phyloP scores from a whole-genome alignment of 352 stramenopile species.

The Pythium angustatum region DNA sequence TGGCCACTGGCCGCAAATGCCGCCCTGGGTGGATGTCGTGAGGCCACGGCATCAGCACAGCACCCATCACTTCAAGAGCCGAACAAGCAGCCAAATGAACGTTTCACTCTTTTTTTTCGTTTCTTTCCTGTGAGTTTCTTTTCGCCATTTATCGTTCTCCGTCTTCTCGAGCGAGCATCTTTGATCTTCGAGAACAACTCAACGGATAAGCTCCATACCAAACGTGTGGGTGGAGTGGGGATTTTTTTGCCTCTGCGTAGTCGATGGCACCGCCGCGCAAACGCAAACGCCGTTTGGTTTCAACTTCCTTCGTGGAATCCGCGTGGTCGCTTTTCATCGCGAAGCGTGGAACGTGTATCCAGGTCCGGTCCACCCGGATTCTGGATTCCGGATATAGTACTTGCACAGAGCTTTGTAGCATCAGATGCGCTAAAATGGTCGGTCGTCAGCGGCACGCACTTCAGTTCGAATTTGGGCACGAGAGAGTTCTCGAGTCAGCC shows the following conservation, averaged over 20 bases:
- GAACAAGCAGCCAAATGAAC: constrained; percentile 5
- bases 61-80: constrained; percentile 22
- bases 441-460: background rate
- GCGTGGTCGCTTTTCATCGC: background rate
- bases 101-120: constrained; percentile 10
- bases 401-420: background rate
- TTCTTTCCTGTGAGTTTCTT: background rate
- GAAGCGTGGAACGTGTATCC: constrained; percentile 7
- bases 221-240: too few relatives aligned
- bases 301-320: background rate
- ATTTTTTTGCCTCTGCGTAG: too few relatives aligned
- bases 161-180: background rate
- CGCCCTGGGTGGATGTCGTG: constrained; percentile 19
- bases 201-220: background rate
- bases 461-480: background rate
- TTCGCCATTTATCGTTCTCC: background rate
- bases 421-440: background rate
- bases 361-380: background rate
- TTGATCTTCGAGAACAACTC: background rate
- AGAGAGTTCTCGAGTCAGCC: too few relatives aligned
- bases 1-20: constrained; percentile 9
- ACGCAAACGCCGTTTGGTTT: too few relatives aligned
- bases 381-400: background rate
- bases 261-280: too few relatives aligned
- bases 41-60: constrained; percentile 20